Percentiles rank a stretch among this genome's conserved stretches.
phyloP scores from a whole-genome alignment of 2,329 filamentous ascomycete species.

The Colletotrichum tofieldiae region DNA sequence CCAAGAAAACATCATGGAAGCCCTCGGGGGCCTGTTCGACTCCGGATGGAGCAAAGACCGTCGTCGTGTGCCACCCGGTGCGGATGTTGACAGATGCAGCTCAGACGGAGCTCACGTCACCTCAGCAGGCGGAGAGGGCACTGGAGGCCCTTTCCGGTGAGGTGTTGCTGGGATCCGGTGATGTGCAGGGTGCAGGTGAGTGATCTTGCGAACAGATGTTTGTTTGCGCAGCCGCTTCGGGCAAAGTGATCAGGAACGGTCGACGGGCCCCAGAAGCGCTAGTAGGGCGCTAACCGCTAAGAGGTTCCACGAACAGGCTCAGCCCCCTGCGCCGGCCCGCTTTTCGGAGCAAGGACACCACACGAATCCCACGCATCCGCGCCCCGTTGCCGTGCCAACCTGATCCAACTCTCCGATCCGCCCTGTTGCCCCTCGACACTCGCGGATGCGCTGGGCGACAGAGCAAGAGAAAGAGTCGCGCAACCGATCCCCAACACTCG shows the following conservation, averaged over 20 bases:
- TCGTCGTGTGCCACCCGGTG: slow-evolving; percentile 14
- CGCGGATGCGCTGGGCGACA: slow-evolving; percentile 35
- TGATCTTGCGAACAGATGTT: background rate
- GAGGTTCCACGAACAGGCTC: slow-evolving; percentile 19
- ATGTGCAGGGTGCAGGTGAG: slow-evolving; percentile 3
- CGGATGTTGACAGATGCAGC: slow-evolving; percentile 21
- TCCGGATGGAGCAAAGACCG: slow-evolving; percentile 10
- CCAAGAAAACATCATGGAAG: slow-evolving; percentile 12
- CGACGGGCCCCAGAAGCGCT: slow-evolving; percentile 15
- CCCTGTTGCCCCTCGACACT: slow-evolving; percentile 43
- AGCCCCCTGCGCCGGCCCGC: slow-evolving; percentile 7
- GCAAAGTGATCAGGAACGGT: slow-evolving; percentile 15
- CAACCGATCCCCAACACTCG: background rate
- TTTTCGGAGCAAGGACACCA: slow-evolving; percentile 14
- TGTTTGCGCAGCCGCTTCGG: slow-evolving; percentile 10
- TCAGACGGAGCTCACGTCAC: slow-evolving; percentile 11
- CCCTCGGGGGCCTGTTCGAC: slow-evolving; percentile 4
- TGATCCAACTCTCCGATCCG: slow-evolving; percentile 36
- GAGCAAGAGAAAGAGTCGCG: background rate
- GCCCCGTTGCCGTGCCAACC: slow-evolving; percentile 34
- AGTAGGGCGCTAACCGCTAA: slow-evolving; percentile 11
- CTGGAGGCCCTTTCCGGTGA: background rate
- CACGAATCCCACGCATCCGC: slow-evolving; percentile 13
- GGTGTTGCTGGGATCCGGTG: slow-evolving; percentile 2
- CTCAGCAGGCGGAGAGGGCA: background rate